Percentiles rank a stretch among this genome's conserved stretches.
These are phyloP conservation scores for Gelatoporia subvermispora DNA, from an alignment of 768 basidiomycete species.

Conservation along the genomic window DNA sequence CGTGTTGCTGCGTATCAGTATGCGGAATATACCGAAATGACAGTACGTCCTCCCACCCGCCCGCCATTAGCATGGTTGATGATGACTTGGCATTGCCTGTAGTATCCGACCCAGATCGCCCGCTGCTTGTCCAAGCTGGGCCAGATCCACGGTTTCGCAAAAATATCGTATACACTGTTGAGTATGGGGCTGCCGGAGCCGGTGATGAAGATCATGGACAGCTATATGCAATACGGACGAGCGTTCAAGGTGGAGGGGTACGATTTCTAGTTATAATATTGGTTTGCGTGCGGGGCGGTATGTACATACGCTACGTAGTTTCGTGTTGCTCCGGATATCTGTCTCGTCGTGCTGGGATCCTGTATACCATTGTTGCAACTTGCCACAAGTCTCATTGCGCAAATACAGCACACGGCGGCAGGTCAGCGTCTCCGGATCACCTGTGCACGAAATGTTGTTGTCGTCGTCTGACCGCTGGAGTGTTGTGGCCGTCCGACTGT, in stretches of 20 bases:
- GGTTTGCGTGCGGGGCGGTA: neutral
- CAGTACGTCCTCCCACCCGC: slow-evolving; percentile 45
- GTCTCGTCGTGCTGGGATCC: no score
- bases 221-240: slow-evolving; percentile 83
- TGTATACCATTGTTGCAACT: no score
- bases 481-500: no score
- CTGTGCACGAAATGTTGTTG: no score
- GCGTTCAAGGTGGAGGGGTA: slow-evolving; percentile 85
- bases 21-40: slow-evolving; percentile 85
- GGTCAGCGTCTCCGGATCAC: no score
- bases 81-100: slow-evolving; percentile 8
- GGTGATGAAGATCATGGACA: slow-evolving; percentile 90
- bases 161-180: slow-evolving; percentile 87
- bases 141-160: slow-evolving; percentile 87
- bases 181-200: slow-evolving; percentile 93
- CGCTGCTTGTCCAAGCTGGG: slow-evolving; percentile 91
- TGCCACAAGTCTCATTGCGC: no score
- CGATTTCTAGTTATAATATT: slow-evolving; percentile 48
- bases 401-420: no score
- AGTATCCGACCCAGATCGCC: slow-evolving; percentile 91
- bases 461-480: no score
- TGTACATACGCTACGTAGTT: slow-evolving; percentile 4
- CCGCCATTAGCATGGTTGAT: no score
- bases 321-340: neutral
- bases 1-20: slow-evolving; percentile 90